Percentiles rank a stretch among this genome's conserved stretches.
Evolutionary conservation across 2,329 filamentous ascomycete genomes (phyloP).

Genomic region (Atkinsonella hypoxylon): DNA sequence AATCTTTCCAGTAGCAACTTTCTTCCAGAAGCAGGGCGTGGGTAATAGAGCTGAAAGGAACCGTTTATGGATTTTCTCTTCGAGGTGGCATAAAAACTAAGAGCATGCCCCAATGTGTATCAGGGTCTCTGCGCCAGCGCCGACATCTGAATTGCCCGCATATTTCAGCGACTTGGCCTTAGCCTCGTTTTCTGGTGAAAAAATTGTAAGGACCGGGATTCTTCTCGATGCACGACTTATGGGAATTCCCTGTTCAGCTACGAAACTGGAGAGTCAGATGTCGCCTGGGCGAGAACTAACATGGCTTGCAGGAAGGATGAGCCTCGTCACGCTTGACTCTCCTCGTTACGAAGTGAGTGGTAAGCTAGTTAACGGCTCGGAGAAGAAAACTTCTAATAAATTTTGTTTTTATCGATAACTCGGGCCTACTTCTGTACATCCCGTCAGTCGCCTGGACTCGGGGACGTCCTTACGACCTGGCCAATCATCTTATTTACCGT

Average conservation of each 20-base stretch:
- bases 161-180: too few relatives aligned
- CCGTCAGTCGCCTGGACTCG: too few relatives aligned
- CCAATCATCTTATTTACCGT: neutral
- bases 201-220: neutral
- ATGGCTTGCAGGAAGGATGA: slow-evolving; percentile 1
- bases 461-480: neutral
- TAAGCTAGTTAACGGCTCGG: neutral
- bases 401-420: neutral
- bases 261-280: neutral
- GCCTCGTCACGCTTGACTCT: slow-evolving; percentile 2
- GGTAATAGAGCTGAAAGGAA: too few relatives aligned
- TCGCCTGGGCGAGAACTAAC: neutral
- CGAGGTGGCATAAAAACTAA: too few relatives aligned
- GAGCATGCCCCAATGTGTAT: too few relatives aligned
- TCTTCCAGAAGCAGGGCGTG: too few relatives aligned
- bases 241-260: neutral
- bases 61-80: too few relatives aligned
- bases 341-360: neutral
- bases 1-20: too few relatives aligned
- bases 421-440: neutral
- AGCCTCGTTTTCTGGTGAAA: too few relatives aligned
- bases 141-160: too few relatives aligned
- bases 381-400: neutral
- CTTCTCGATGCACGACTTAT: neutral
- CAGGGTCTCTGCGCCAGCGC: too few relatives aligned